Base-by-base conservation (phyloP, 768 basidiomycete species). In the Rhodotorula sphaerocarpa region DNA sequence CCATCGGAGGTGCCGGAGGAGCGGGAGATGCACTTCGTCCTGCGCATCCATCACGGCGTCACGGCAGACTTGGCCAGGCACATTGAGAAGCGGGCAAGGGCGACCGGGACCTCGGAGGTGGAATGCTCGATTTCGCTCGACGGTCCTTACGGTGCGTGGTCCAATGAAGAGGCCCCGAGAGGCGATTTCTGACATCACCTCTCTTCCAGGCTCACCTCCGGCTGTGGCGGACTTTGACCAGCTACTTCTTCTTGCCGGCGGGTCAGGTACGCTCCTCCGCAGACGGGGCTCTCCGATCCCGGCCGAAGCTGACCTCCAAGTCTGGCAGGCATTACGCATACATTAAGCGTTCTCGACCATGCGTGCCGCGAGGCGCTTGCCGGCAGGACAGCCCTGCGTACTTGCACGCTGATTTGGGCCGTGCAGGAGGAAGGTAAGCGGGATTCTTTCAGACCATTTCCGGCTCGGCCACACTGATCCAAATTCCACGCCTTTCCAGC, bases 221-320 rank as follows among this genome's bases (percentile, higher is more conserved):
- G 39, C 30, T 2, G 51, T 48, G 20, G 50, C 41, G 7, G 55
- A 64, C 4, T 61, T 36, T 25, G 63, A 64, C 31, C 42, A 39
- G 10, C 23, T 68, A 15, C 59, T 68, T 1, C 62, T 64, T 43
- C 15, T 68, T 36, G 67, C 62, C 30, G 67, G 67, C 27, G 67
- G 67, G 5, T 55, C 59, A 0, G 62, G 62, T 58, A 10, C n/a
- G 62, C 33, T 36, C 48, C 30, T 5, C 11, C 27, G 57, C 31
- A 23, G 14, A 36, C 4, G 47, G 50, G 21, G 31, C 48, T 14
- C 39, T 18, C 21, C 27, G 30, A 21, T n/a, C n/a, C n/a, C n/a
- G n/a, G 25, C 15, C 7, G 5, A 31, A 11, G 47, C 39, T 15
- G 7, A 21, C 30, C 34, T 50, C 18, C 0, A 5, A 21, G 18